A percentile compares a stretch with the other conserved stretches of the same genome.
phyloP scores from a whole-genome alignment of 371 early-diverging fungal genomes.

The Mortierella sp. region DNA sequence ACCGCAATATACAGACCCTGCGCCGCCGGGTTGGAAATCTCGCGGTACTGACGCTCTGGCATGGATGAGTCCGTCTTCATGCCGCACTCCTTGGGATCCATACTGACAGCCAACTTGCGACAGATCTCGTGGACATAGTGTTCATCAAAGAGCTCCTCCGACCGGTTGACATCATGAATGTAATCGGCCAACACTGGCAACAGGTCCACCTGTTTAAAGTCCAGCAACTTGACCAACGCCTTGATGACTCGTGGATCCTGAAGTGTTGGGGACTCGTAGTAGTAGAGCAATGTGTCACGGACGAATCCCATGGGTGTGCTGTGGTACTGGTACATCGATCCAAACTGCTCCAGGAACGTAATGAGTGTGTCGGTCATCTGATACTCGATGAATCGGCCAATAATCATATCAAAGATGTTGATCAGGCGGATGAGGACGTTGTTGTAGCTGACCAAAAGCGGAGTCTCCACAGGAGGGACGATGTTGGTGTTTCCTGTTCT shows the following conservation, averaged over 20 bases:
- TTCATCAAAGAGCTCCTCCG: slow-evolving; percentile 65
- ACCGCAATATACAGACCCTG: slow-evolving; percentile 74
- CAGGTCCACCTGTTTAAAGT: slow-evolving; percentile 50
- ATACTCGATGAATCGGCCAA: slow-evolving; percentile 80
- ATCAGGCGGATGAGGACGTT: slow-evolving; percentile 79
- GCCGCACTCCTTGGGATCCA: slow-evolving; percentile 71
- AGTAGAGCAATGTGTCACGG: slow-evolving; percentile 76
- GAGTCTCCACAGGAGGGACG: slow-evolving; percentile 70
- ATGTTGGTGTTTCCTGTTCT: slow-evolving; percentile 50
- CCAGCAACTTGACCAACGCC: slow-evolving; percentile 75
- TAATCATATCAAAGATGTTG: slow-evolving; percentile 74
- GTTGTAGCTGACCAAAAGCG: slow-evolving; percentile 80
- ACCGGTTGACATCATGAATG: slow-evolving; percentile 62
- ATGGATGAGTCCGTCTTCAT: slow-evolving; percentile 66
- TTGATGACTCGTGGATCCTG: slow-evolving; percentile 71
- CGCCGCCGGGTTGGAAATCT: slow-evolving; percentile 83
- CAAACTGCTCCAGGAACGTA: slow-evolving; percentile 76
- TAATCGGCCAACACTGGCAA: slow-evolving; percentile 63
- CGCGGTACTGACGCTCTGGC: slow-evolving; percentile 85
- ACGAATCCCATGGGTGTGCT: slow-evolving; percentile 79
- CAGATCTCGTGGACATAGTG: slow-evolving; percentile 71
- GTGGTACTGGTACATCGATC: slow-evolving; percentile 78
- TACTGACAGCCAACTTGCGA: slow-evolving; percentile 66
- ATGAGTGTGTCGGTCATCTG: slow-evolving; percentile 71
- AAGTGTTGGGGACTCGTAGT: slow-evolving; percentile 74